Base-by-base conservation (phyloP, 129 eudicot genomes). In the Helichrysum umbraculigerum region DNA sequence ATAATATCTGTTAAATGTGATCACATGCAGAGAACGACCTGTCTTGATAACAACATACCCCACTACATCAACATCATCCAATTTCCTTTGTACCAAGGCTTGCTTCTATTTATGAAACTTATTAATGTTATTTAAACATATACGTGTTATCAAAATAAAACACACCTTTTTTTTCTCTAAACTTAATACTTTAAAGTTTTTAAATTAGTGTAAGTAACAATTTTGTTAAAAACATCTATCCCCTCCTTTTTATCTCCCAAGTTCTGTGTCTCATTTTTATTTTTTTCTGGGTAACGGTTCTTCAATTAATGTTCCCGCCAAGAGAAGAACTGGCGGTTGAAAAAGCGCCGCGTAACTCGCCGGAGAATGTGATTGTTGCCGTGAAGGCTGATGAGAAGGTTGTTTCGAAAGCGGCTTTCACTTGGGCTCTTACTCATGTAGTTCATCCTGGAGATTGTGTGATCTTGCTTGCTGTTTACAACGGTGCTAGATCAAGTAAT, bases 351-450 rank as follows among this genome's bases (percentile, higher is more conserved):
- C 83, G 81, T 29, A 57, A 57, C 63, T 37, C 66, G 52, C 66
- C 85, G 44, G 90, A 72, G 78, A 79, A 81, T 56, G 92, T 90
- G 70, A 87, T 90, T 67, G 97, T 93, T 21, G 97, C 98, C 39
- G 88, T 93, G 54, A 87, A 84, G 65, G 97, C 93, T 0, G 96
- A 90, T 63, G 90, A 90, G 81, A 85, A 86, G 80, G 78, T 79
- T 11, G 81, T 93, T 80, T 85, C 96, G 3, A 90, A 87, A 73
- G 63, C 82, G 17, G 89, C 96, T 42, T 69, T 93, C 37, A 83
- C 96, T 59, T 93, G 98, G 98, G 91, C 98, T 50, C 87, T 93
- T 5, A 82, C 88, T 63, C 96, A 93, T 71, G 92, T 83, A 3
- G 91, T 85, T 75, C 91, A 81, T 29, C 95, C 96, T 22, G 84